Conservation (phyloP, 176 grass and related monocot genomes). For the Zea luxurians region DNA sequence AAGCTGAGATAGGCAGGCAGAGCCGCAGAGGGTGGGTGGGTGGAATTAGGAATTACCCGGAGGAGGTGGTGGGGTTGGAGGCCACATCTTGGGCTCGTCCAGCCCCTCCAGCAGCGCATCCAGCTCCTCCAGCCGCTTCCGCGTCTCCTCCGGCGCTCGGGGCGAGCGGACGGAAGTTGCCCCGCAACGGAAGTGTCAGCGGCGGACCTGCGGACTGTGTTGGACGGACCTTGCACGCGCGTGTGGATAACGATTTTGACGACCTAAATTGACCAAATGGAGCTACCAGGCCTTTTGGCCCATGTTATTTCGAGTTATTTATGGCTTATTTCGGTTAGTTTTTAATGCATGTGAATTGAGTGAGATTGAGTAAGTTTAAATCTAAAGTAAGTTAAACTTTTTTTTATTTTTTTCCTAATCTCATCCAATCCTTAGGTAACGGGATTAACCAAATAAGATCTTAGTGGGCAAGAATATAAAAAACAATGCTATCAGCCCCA, state of each 20-base stretch:
- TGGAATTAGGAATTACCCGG: slow-evolving; percentile 36
- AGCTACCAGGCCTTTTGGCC: not conserved
- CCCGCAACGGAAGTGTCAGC: slow-evolving; percentile 19
- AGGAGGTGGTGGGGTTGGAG: slow-evolving; percentile 32
- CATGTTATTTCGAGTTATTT: not conserved
- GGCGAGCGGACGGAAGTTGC: slow-evolving; percentile 11
- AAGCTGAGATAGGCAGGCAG: not conserved
- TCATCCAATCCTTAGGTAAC: too few species aligned
- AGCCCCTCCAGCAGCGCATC: slow-evolving; percentile 73
- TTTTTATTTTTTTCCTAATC: too few species aligned
- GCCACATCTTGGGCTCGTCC: slow-evolving; percentile 49
- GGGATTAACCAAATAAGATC: too few species aligned
- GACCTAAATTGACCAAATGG: not conserved
- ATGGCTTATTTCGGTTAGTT: too few species aligned
- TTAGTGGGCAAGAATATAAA: too few species aligned
- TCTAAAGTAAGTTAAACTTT: too few species aligned
- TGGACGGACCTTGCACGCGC: not conserved
- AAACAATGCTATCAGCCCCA: too few species aligned
- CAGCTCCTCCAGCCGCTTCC: slow-evolving; percentile 62
- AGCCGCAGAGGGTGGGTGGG: not conserved
- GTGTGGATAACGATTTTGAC: slow-evolving; percentile 39
- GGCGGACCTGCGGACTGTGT: not conserved
- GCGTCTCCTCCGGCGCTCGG: slow-evolving; percentile 45
- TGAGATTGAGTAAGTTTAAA: too few species aligned
- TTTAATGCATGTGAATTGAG: too few species aligned